Base-by-base conservation (phyloP, 1,284 basidiomycete species). In the Microstroma glucosiphilum region DNA sequence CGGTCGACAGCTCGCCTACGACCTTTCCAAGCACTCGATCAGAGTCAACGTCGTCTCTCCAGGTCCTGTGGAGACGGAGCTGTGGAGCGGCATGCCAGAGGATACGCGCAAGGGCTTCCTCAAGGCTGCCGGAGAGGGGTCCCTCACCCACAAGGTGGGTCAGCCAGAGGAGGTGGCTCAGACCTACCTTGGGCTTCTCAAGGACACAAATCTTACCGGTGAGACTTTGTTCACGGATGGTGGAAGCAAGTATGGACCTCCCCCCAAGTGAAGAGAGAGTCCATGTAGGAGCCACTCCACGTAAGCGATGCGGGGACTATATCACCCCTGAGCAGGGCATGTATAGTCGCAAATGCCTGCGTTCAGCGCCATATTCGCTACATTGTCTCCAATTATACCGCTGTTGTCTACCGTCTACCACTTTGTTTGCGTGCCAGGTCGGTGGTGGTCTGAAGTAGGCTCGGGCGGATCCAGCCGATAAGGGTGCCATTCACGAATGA, bases 201-300 rank as follows among this genome's bases (percentile, higher is more conserved):
- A 72, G 60, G 66, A 72, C 53, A 60, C 17, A 30, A 72, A 72
- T 41, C 54, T 59, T 54, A 69, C 64, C 1, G 70, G 63, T 2
- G 60, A 69, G 57, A 61, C 58, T 40, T 37, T 60, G 25, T 48
- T n/a, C 43, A n/a, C 43, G 6, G 43, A 48, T 21, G 15, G 6
- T 6, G 43, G 43, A 17, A n/a, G 17, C 17, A 17, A 21, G 6
- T 48, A 48, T 21, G 43, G 30, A 37, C 30, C 30, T 9, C 30
- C 30, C 9, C 30, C 30, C 30, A 37, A 37, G 30, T 37, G 30
- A 37, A 9, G 9, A 9, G 30, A n/a, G n/a, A n/a, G n/a, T n/a
- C n/a, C n/a, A n/a, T n/a, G n/a, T n/a, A n/a, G 30, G 30, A 37
- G 30, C 30, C 9, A 37, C 9, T 9, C 30, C 9, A 4, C 3